Evolutionary conservation across 768 basidiomycete species (phyloP).

Genomic region (Rubroboletus pulcherrimus): DNA sequence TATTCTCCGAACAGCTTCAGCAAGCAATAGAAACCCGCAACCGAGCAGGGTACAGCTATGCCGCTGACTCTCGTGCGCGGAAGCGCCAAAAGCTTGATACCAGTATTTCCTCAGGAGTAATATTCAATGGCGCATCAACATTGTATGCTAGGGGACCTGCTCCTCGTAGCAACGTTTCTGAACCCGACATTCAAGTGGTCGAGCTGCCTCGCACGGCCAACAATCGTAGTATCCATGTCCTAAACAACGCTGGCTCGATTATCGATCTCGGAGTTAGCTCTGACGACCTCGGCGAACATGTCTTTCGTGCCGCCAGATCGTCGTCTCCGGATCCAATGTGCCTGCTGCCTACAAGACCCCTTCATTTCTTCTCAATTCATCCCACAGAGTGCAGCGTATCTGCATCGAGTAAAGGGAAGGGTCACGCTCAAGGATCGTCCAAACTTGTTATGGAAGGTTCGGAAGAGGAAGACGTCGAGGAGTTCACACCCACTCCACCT

Average conservation of each 20-base stretch:
- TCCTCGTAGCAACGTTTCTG: conserved; percentile 1
- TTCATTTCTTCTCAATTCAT: conserved; percentile 22
- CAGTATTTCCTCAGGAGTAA: background rate
- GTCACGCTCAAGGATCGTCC: conserved; percentile 10
- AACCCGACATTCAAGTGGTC: conserved; percentile 24
- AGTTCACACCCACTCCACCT: conserved; percentile 10
- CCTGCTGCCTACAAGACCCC: background rate
- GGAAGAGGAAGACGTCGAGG: conserved; percentile 23
- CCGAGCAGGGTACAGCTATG: background rate
- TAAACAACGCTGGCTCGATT: conserved; percentile 15
- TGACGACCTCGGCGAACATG: conserved; percentile 23
- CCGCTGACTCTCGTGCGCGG: conserved; percentile 1
- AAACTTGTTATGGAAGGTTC: conserved; percentile 18
- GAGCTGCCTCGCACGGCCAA: background rate
- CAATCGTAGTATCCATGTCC: background rate
- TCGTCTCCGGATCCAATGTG: conserved; percentile 27
- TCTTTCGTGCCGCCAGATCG: conserved; percentile 11
- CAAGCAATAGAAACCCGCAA: too few relatives aligned
- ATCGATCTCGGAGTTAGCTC: conserved; percentile 15
- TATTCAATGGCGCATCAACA: conserved; percentile 2
- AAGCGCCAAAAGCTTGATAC: conserved; percentile 27
- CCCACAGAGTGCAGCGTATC: conserved; percentile 8
- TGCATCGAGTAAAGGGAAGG: conserved; percentile 22
- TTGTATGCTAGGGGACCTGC: background rate
- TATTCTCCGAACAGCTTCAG: too few relatives aligned